Evolutionary conservation across 208 protist species (phyloP).

Genomic region (Crithidia bombi): DNA sequence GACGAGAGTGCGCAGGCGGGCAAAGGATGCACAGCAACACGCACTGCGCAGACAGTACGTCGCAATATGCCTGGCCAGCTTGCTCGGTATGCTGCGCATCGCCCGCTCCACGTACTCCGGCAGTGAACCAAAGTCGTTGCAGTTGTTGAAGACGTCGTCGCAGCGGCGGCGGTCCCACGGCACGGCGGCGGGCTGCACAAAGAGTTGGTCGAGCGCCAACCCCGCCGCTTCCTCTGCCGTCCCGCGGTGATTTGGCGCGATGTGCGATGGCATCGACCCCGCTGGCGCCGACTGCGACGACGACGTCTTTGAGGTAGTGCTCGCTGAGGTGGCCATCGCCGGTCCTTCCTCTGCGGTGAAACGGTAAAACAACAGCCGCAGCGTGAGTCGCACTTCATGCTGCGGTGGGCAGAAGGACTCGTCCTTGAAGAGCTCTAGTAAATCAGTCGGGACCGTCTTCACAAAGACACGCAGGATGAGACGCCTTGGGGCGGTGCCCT

Average conservation of each 20-base stretch:
- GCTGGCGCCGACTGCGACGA: neutral
- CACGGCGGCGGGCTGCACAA: constrained; percentile 25
- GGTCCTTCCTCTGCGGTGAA: constrained; percentile 30
- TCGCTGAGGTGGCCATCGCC: neutral
- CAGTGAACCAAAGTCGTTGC: constrained; percentile 19
- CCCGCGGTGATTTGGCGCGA: constrained; percentile 11
- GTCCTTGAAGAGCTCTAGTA: constrained; percentile 45
- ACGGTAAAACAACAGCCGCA: constrained; percentile 48
- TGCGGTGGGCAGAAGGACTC: constrained; percentile 42
- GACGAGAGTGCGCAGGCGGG: constrained; percentile 12
- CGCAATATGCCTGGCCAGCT: constrained; percentile 28
- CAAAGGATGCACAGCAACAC: constrained; percentile 18
- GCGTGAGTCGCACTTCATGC: constrained; percentile 44
- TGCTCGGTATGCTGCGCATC: constrained; percentile 21
- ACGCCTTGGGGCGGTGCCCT: neutral
- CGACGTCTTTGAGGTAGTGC: neutral
- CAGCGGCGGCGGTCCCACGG: constrained; percentile 31
- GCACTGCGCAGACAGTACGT: constrained; percentile 34
- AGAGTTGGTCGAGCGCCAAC: constrained; percentile 16
- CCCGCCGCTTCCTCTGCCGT: constrained; percentile 14
- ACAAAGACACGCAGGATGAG: constrained; percentile 61
- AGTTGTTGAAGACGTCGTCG: constrained; percentile 19
- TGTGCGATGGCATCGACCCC: neutral
- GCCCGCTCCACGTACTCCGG: constrained; percentile 18
- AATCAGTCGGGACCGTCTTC: constrained; percentile 56